Conservation (phyloP, 2,329 filamentous ascomycete genomes). For the Aureobasidium uvarum region DNA sequence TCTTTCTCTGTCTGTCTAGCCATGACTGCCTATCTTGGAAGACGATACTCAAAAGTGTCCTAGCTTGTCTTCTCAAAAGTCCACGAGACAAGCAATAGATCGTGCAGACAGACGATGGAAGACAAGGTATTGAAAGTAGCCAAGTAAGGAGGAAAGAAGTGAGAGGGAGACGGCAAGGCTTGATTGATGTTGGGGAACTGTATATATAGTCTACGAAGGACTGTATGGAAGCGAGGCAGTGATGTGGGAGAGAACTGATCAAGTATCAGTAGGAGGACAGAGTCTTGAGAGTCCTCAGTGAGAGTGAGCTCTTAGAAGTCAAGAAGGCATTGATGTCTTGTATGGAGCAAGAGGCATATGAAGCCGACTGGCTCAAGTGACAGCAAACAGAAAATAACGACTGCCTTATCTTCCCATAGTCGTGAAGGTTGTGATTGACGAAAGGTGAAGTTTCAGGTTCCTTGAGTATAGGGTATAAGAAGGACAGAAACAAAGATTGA, state of each 20-base stretch:
- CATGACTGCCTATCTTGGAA: neutral
- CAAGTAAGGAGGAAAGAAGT: neutral
- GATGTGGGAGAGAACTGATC: neutral
- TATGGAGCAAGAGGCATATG: neutral
- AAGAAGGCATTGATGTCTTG: neutral
- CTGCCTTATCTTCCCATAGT: neutral
- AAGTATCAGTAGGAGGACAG: neutral
- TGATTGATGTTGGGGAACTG: neutral
- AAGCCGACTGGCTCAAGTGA: neutral
- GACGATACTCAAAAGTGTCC: neutral
- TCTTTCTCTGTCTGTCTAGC: slow-evolving; percentile 3
- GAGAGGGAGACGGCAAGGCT: neutral
- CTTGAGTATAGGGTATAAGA: neutral
- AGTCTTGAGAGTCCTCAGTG: neutral
- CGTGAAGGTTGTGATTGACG: neutral
- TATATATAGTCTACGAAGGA: too few species aligned
- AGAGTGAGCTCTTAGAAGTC: neutral
- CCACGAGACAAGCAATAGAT: neutral
- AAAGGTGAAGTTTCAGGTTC: neutral
- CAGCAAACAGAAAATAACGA: neutral
- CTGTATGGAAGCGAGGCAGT: neutral
- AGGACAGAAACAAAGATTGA: neutral
- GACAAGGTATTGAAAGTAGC: neutral
- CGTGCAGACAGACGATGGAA: neutral
- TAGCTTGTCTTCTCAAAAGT: neutral